These are phyloP conservation scores for Pseudonitzschia multiseries DNA, from an alignment of 108 stramenopile species.

Conservation along the genomic window DNA sequence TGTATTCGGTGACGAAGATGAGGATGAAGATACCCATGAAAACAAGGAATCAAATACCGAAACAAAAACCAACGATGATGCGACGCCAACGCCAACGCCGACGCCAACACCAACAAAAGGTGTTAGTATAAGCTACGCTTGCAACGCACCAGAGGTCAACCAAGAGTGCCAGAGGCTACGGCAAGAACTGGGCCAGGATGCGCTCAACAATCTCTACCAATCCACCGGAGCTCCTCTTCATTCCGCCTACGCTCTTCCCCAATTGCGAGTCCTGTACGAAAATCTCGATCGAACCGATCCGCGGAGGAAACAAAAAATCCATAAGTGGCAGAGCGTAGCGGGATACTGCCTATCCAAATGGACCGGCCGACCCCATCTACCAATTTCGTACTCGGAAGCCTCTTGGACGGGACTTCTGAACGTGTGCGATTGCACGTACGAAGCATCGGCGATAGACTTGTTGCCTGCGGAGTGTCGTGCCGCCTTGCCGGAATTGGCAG, in stretches of 20 bases:
- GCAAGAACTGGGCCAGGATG: constrained; percentile 20
- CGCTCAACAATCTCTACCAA: constrained; percentile 52
- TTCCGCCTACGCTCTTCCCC: constrained; percentile 72
- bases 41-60: too few relatives aligned
- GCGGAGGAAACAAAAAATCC: background rate
- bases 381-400: constrained; percentile 84
- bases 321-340: constrained; percentile 65
- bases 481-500: constrained; percentile 38
- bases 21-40: too few relatives aligned
- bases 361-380: constrained; percentile 47
- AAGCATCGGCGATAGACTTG: constrained; percentile 39
- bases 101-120: background rate
- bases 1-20: constrained; percentile 33
- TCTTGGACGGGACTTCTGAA: constrained; percentile 86
- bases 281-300: background rate
- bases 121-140: constrained; percentile 69
- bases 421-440: constrained; percentile 61
- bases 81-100: background rate
- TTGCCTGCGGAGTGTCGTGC: constrained; percentile 46
- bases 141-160: constrained; percentile 60
- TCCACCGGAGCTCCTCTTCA: constrained; percentile 76
- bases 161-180: constrained; percentile 42
- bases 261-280: constrained; percentile 60
- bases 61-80: too few relatives aligned
- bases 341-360: constrained; percentile 66